Percentiles rank a stretch among this genome's conserved stretches.
phyloP scores from a whole-genome alignment of 1,284 basidiomycete genomes.

The Somion occarium region DNA sequence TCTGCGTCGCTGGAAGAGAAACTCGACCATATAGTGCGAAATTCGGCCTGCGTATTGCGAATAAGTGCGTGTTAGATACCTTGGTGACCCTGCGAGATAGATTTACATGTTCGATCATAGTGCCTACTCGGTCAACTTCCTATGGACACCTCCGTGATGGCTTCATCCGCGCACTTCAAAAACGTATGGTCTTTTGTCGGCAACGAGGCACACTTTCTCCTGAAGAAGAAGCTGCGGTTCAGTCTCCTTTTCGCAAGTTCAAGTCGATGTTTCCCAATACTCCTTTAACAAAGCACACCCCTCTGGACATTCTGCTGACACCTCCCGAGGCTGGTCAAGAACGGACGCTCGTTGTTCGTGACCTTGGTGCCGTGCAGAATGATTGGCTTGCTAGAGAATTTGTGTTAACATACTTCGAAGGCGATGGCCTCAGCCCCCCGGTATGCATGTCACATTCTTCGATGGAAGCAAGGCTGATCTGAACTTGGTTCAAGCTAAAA shows the following conservation, averaged over 20 bases:
- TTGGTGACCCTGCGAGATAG: not conserved
- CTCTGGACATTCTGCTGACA: constrained; percentile 65
- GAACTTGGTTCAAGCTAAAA: constrained; percentile 23
- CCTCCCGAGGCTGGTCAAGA: constrained; percentile 43
- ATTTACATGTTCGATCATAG: constrained; percentile 36
- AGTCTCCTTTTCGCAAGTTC: constrained; percentile 63
- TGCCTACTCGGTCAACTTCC: constrained; percentile 78
- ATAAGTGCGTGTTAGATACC: constrained; percentile 40
- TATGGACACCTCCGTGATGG: constrained; percentile 84
- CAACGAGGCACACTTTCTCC: constrained; percentile 48
- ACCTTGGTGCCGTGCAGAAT: constrained; percentile 64
- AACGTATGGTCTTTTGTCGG: constrained; percentile 53
- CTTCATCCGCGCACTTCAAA: constrained; percentile 73
- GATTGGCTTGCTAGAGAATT: constrained; percentile 74
- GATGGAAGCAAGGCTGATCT: too few relatives aligned
- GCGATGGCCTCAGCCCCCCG: constrained; percentile 62
- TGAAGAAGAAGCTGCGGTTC: constrained; percentile 51
- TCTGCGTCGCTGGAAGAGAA: constrained; percentile 62
- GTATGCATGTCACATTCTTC: too few relatives aligned
- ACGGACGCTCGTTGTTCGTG: constrained; percentile 61
- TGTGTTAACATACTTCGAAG: constrained; percentile 70
- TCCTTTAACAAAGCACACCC: constrained; percentile 56
- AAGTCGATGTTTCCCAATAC: constrained; percentile 74
- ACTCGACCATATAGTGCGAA: constrained; percentile 61
- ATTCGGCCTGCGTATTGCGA: constrained; percentile 68